Percentiles rank a stretch among this genome's conserved stretches.
Conservation (phyloP, 768 basidiomycete species). For the Lentinula guzmanii region DNA sequence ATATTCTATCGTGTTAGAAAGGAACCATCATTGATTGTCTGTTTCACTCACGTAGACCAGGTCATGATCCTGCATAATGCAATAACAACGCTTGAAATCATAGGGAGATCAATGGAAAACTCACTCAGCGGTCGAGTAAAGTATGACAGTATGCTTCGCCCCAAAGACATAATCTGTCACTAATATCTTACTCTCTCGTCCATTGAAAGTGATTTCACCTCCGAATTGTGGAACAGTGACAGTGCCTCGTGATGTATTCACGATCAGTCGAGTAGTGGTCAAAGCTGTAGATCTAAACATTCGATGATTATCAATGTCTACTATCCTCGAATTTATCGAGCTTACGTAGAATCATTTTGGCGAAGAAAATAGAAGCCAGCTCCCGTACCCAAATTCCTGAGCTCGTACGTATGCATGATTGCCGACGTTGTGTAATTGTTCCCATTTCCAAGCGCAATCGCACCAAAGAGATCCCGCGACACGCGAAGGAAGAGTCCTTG, state of each 20-base stretch:
- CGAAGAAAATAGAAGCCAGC: conserved; percentile 45
- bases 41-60: conserved; percentile 39
- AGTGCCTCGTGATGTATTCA: conserved; percentile 35
- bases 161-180: conserved; percentile 46
- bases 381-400: conserved; percentile 37
- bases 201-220: conserved; percentile 34
- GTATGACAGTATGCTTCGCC: conserved; percentile 21
- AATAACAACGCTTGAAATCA: neutral
- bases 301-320: neutral
- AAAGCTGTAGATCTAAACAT: conserved; percentile 33
- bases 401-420: conserved; percentile 38
- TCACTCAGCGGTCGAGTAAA: conserved; percentile 44
- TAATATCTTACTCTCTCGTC: conserved; percentile 44
- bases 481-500: conserved; percentile 48
- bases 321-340: neutral
- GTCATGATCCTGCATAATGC: conserved; percentile 36
- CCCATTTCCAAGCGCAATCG: conserved; percentile 41
- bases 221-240: conserved; percentile 28
- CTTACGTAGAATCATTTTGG: conserved; percentile 37
- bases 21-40: neutral
- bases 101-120: conserved; percentile 8
- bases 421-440: conserved; percentile 41
- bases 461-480: conserved; percentile 39
- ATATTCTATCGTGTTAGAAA: neutral
- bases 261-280: conserved; percentile 34